Base-by-base conservation (phyloP, 2,329 filamentous ascomycete genomes). In the Aureobasidium sp. region DNA sequence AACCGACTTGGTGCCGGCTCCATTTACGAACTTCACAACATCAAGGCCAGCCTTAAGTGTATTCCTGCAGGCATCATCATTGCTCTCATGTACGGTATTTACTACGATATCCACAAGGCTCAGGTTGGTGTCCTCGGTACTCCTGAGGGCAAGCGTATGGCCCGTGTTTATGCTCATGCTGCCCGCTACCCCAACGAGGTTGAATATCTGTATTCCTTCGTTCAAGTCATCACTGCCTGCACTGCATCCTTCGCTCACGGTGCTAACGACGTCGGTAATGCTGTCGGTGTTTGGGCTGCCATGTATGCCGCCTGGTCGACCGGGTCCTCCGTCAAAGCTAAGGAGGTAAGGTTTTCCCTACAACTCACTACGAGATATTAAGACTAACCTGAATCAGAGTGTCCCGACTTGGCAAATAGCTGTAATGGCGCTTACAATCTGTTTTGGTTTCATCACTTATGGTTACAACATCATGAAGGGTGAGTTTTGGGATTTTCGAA, bases 41-140 rank as follows among this genome's bases (percentile, higher is more conserved):
- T 91, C 64, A 81, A 80, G 70, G 81, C 81, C 56, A 63, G 86
- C 24, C 31, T 79, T 64, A 87, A 84, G 75, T 87, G 89, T 24
- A 70, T 92, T 9, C 89, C 89, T 0, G 88, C 90, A 56, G 81
- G 81, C 74, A 72, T 89, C 64, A 79, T 85, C 47, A 79, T 78
- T 66, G 88, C 80, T 61, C 70, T 79, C 17, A 82, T 91, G 57
- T 93, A 93, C 71, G 90, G 90, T 73, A 72, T 87, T 29, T 80
- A 92, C 80, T 93, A 92, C 76, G 89, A 93, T 68, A 93, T 92
- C 69, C 89, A 92, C 79, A 81, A 83, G 53, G 87, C 87, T 5
- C 89, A 91, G 78, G 79, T 79, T 58, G 89, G 89, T 70, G 81
- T 90, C 48, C 71, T 78, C 14, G 88, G 88, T 24, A 90, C 88